Conservation (phyloP, 225 moss, liverwort and hornwort species). For the Straminergon stramineum region DNA sequence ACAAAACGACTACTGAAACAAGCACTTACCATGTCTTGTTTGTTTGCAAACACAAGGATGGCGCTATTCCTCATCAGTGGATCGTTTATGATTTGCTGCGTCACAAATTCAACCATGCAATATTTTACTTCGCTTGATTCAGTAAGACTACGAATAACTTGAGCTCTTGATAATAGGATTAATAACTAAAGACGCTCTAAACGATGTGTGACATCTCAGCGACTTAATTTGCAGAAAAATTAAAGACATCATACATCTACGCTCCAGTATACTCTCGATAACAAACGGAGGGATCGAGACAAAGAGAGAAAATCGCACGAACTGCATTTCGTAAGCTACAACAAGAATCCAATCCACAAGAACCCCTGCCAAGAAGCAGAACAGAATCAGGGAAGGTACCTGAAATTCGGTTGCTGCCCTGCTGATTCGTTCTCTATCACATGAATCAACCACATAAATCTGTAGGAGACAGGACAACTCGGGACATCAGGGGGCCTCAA, state of each 20-base stretch:
- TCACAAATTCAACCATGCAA: not conserved
- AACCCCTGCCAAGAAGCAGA: not conserved
- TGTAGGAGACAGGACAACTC: slow-evolving; percentile 12
- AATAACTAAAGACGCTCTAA: not conserved
- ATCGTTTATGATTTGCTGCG: slow-evolving; percentile 68
- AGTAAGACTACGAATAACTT: not conserved
- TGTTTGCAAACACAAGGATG: slow-evolving; percentile 88
- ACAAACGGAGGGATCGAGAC: not conserved
- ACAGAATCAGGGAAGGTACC: slow-evolving; percentile 15
- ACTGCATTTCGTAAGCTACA: not conserved
- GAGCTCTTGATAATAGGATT: not conserved
- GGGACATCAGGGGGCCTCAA: not conserved
- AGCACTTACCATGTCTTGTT: slow-evolving; percentile 77
- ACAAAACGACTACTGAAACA: not conserved
- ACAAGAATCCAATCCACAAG: not conserved
- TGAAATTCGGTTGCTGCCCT: slow-evolving; percentile 85
- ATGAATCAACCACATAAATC: slow-evolving; percentile 93
- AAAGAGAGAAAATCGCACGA: not conserved
- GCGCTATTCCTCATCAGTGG: slow-evolving; percentile 90
- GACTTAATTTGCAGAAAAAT: not conserved
- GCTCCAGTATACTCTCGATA: not conserved
- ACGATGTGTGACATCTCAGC: not conserved
- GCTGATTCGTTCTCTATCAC: slow-evolving; percentile 63
- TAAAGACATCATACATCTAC: not conserved
- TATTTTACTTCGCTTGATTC: not conserved